Base-by-base conservation (phyloP, 1,284 basidiomycete species). In the Tilletia walkeri region DNA sequence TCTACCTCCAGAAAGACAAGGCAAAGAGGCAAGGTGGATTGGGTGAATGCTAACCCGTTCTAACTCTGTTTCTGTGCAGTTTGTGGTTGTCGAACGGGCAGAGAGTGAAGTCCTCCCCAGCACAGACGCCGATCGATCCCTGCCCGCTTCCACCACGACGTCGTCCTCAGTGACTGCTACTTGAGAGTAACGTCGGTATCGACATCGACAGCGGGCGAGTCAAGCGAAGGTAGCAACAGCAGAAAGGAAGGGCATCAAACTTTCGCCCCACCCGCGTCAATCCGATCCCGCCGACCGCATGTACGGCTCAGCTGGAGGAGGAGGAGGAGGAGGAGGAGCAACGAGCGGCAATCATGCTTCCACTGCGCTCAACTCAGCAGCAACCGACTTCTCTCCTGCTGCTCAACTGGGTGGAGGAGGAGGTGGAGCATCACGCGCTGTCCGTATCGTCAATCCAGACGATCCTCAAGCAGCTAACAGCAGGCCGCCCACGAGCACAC, bases 371-470 rank as follows among this genome's bases (percentile, higher is more conserved):
- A 63, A 63, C 59, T 63, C 36, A 14, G 9, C 34, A 4, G 59
- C 59, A 7, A 16, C 59, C 4, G 59, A 63, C 59, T 63, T 63
- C 36, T 24, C 59, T 38, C 59, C 59, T 12, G 59, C 34, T 39
- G 59, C 56, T 36, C 24, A 36, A 34, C 24, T 14, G 14, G n/a
- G 16, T 14, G 56, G 56, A 34, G 24, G 24, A 18, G 56, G n/a
- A 30, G 24, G 24, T 30, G 24, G 24, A 30, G 24, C 1, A 14
- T 16, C 59, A 36, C 59, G 59, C 59, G 59, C 59, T 14, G 36
- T 63, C 12, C 59, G 59, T 12, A 63, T 63, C 36, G 59, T 63
- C 34, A 38, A 63, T 41, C 59, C 59, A 24, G 59, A 63, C 59
- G 14, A 63, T 36, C 56, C 56, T 9, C n/a, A 61, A 5, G 20